These are phyloP conservation scores for Geotrichum restrictum DNA, from an alignment of 1,139 yeast genomes.

Conservation along the genomic window DNA sequence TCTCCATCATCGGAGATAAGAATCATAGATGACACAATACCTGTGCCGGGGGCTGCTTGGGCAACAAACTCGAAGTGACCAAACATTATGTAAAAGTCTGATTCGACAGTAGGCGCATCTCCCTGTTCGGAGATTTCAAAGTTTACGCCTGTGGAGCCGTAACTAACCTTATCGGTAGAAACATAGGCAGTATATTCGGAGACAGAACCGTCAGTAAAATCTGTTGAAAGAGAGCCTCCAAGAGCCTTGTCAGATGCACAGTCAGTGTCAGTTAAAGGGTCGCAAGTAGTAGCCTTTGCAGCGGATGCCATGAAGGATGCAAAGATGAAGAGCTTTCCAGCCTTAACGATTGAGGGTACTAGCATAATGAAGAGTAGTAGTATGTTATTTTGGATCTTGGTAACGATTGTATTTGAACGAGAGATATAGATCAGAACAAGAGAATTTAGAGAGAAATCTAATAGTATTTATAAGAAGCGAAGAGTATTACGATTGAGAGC, in stretches of 20 bases:
- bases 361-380: conserved; percentile 1
- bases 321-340: conserved; percentile 3
- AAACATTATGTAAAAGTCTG: conserved; percentile 79
- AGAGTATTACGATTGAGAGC: neutral
- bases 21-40: conserved; percentile 74
- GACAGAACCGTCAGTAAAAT: conserved; percentile 26
- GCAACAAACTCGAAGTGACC: conserved; percentile 74
- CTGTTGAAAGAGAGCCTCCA: conserved; percentile 20
- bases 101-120: conserved; percentile 72
- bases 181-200: conserved; percentile 18
- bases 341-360: neutral
- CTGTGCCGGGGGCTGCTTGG: conserved; percentile 70
- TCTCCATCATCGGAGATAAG: conserved; percentile 82
- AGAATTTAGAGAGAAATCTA: too few species aligned
- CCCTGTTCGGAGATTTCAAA: conserved; percentile 56
- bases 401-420: neutral
- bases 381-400: neutral
- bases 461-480: neutral
- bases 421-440: neutral
- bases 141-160: conserved; percentile 49
- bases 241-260: conserved; percentile 24
- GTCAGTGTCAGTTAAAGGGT: conserved; percentile 23
- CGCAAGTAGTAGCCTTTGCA: conserved; percentile 24
- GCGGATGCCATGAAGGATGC: conserved; percentile 4
- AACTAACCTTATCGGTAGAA: conserved; percentile 32